A percentile compares a stretch with the other conserved stretches of the same genome.
These are phyloP conservation scores for Abortiporus biennis DNA, from an alignment of 1,284 basidiomycete species.

Conservation along the genomic window DNA sequence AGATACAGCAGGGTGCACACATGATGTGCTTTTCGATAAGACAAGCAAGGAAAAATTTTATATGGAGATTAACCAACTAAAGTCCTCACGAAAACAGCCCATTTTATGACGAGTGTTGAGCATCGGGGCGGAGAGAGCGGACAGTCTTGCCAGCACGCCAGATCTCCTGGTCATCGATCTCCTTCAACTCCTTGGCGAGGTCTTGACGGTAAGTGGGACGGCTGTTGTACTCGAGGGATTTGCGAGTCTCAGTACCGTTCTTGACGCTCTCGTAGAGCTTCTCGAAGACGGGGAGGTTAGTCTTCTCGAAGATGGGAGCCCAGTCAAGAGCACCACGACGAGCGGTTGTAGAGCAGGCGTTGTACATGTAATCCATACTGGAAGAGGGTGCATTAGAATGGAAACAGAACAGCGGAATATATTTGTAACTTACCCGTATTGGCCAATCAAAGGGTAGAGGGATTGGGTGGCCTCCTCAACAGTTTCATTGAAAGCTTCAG, in stretches of 20 bases:
- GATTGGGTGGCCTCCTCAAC: conserved; percentile 99
- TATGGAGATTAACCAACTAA: too few species aligned
- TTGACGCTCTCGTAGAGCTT: conserved; percentile 90
- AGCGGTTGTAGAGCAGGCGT: conserved; percentile 97
- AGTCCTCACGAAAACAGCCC: too few species aligned
- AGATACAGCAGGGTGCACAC: background rate
- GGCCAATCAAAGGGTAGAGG: conserved; percentile 94
- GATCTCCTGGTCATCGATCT: conserved; percentile 97
- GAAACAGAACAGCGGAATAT: conserved; percentile 1
- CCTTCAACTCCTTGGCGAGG: conserved; percentile 89
- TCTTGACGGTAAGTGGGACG: conserved; percentile 92
- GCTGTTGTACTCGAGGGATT: conserved; percentile 94
- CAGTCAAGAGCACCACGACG: conserved; percentile 98
- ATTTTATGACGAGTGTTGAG: background rate
- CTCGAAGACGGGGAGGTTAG: conserved; percentile 93
- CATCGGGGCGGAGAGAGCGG: conserved; percentile 8
- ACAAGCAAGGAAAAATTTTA: background rate
- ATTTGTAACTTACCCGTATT: conserved; percentile 64
- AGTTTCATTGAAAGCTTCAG: conserved; percentile 99
- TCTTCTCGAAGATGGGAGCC: conserved; percentile 97
- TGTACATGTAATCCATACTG: conserved; percentile 99
- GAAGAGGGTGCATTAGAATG: conserved; percentile 8
- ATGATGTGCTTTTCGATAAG: background rate
- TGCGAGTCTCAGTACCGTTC: conserved; percentile 95
- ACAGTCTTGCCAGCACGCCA: conserved; percentile 73